Base-by-base conservation (phyloP, 192 early-diverging fungal species). In the Backusella parvicylindrica region DNA sequence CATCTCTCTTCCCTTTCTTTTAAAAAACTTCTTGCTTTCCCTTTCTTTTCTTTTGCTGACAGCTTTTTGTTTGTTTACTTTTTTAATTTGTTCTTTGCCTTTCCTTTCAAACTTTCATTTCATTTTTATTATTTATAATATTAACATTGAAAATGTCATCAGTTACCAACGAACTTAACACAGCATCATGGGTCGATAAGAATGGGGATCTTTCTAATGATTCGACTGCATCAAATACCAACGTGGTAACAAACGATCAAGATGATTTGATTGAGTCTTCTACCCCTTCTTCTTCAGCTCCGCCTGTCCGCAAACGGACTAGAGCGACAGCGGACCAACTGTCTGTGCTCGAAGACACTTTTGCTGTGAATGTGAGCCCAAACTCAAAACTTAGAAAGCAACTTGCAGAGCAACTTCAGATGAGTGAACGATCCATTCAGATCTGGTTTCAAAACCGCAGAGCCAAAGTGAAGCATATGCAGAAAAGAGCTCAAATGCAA, bases 361-460 rank as follows among this genome's bases (percentile, higher is more conserved):
- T 92, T 68, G 74, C 82, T 49, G 82, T 83, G 12, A 86, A 91
- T 68, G 85, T 89, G 33, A 89, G 88, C 35, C 92, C 92, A 33
- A 86, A 86, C 74, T 81, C 86, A 37, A 87, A 89, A 64, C 78
- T 88, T 26, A 83, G 92, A 8, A 86, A 92, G 65, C 84, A 84
- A 9, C 79, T 94, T 18, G 89, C 89, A 60, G 87, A 91, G 74
- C 81, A 76, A 40, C 32, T 71, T 4, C 56, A 89, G 66, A 89
- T 93, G 85, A 85, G 86, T 18, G 82, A 86, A 50, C 86, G 92
- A 41, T 83, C 90, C 37, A 86, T 94, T 65, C 92, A 94, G 74
- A 91, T 94, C 49, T 94, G 92, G 92, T 94, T 94, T 79, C 92
- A 94, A 75, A 94, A 94, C 81, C 77, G 89, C 64, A 79, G 92